Base-by-base conservation (phyloP, 768 basidiomycete genomes). In the Hygrophoropsis aurantiaca region DNA sequence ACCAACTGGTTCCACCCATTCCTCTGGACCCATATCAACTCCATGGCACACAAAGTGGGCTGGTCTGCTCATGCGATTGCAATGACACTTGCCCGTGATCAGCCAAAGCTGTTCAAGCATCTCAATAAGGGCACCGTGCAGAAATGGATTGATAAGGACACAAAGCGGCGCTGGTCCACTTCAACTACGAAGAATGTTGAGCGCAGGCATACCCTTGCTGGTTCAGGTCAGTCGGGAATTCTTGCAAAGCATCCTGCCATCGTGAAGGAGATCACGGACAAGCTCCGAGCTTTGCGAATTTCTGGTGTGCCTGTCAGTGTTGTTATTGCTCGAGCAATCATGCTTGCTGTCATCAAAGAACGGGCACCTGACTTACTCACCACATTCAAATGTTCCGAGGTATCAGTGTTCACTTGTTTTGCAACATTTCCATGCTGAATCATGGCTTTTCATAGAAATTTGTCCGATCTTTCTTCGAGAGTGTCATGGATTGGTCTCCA, bases 161-260 rank as follows among this genome's bases (percentile, higher is more conserved):
- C n/a, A n/a, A n/a, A n/a, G n/a, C n/a, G n/a, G n/a, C n/a, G n/a
- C n/a, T n/a, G n/a, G n/a, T n/a, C n/a, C n/a, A n/a, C n/a, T n/a
- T n/a, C n/a, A n/a, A n/a, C n/a, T n/a, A n/a, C n/a, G n/a, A 37
- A 49, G 15, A 49, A 48, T 13, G 23, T 52, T 38, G 32, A 20
- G 19, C 20, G 40, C 6, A 25, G 37, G 21, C 34, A 50, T 42
- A 43, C 40, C 4, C 51, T 58, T 1, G 20, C 38, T 3, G 54
- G 51, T 15, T 38, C 50, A 8, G 54, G 56, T 6, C 46, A 49
- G 3, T 40, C 49, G 18, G 58, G 58, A 5, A 40, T 56, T 23
- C 48, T 60, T 3, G 33, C 49, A 1, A 40, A 16, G 11, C 51
- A 47, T 38, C 60, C 59, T 1, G 51, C 48, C 6, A 40, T 61